These are phyloP conservation scores for Dictyostelium citrinum DNA, from an alignment of 78 protist species.

Conservation along the genomic window DNA sequence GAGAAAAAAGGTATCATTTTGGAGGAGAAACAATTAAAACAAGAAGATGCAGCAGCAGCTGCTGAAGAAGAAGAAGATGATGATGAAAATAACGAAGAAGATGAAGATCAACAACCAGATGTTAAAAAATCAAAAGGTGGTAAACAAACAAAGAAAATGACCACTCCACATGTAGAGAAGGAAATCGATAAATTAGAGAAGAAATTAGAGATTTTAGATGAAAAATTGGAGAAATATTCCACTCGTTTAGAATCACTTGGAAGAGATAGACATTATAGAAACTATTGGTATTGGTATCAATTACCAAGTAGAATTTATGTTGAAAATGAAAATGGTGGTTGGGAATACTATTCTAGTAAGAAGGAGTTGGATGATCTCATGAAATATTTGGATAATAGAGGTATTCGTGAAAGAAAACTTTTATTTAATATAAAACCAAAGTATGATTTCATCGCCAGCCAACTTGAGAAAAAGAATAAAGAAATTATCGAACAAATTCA, in stretches of 20 bases:
- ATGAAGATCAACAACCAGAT: not conserved
- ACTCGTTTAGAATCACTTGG: constrained; percentile 42
- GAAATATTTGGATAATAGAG: constrained; percentile 42
- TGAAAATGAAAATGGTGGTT: constrained; percentile 22
- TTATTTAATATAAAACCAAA: constrained; percentile 10
- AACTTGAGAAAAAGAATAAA: not conserved
- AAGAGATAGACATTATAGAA: constrained; percentile 33
- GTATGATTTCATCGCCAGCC: constrained; percentile 1
- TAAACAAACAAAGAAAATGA: not conserved
- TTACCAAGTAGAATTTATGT: constrained; percentile 52
- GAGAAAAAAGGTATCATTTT: constrained; percentile 26
- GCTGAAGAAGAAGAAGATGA: not conserved
- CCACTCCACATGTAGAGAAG: not conserved
- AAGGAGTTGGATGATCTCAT: constrained; percentile 59
- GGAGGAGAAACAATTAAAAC: constrained; percentile 54
- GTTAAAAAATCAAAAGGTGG: not conserved
- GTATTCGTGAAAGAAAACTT: constrained; percentile 46
- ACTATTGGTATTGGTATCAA: constrained; percentile 74
- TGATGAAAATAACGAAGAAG: not conserved
- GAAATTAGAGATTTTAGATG: constrained; percentile 20
- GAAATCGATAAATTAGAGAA: constrained; percentile 40
- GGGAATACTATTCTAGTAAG: constrained; percentile 27
- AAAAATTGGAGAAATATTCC: constrained; percentile 27
- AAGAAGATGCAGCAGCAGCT: not conserved
- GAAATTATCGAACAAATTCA: constrained; percentile 13